Percentiles rank a stretch among this genome's conserved stretches.
Evolutionary conservation across 495 filamentous ascomycete species (phyloP).

Genomic region (Aspergillus steynii): DNA sequence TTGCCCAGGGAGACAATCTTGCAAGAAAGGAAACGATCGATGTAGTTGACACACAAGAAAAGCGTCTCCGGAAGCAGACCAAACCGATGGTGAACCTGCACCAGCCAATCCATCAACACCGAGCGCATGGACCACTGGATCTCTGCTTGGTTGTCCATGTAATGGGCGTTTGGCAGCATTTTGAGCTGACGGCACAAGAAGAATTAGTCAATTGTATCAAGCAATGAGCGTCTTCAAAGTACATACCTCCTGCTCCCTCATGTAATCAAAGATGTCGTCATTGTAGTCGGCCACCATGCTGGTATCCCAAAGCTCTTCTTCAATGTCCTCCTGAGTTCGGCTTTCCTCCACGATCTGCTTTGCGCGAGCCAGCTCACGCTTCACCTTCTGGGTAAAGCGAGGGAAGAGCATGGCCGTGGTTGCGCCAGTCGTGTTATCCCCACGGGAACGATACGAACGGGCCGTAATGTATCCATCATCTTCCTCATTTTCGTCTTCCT

Average conservation of each 20-base stretch:
- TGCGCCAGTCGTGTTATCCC: slow-evolving; percentile 78
- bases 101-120: slow-evolving; percentile 96
- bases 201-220: slow-evolving; percentile 9
- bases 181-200: slow-evolving; percentile 52
- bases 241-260: slow-evolving; percentile 85
- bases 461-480: slow-evolving; percentile 80
- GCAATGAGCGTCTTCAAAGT: background rate
- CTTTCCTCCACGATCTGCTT: slow-evolving; percentile 64
- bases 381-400: slow-evolving; percentile 57
- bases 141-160: slow-evolving; percentile 97
- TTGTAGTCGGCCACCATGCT: slow-evolving; percentile 98
- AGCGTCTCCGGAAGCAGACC: slow-evolving; percentile 88
- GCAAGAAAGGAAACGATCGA: slow-evolving; percentile 92
- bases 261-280: slow-evolving; percentile 92
- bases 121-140: slow-evolving; percentile 99
- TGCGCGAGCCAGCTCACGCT: slow-evolving; percentile 68
- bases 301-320: slow-evolving; percentile 90
- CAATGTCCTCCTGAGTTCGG: slow-evolving; percentile 62
- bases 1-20: slow-evolving; percentile 95
- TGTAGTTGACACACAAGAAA: slow-evolving; percentile 90
- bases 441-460: slow-evolving; percentile 68
- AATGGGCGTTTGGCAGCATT: slow-evolving; percentile 83
- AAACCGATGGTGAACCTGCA: slow-evolving; percentile 94
- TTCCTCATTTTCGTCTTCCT: slow-evolving; percentile 77
- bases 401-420: slow-evolving; percentile 75